These are phyloP conservation scores for Leishmania tropica DNA, from an alignment of 208 protist genomes.

Conservation along the genomic window DNA sequence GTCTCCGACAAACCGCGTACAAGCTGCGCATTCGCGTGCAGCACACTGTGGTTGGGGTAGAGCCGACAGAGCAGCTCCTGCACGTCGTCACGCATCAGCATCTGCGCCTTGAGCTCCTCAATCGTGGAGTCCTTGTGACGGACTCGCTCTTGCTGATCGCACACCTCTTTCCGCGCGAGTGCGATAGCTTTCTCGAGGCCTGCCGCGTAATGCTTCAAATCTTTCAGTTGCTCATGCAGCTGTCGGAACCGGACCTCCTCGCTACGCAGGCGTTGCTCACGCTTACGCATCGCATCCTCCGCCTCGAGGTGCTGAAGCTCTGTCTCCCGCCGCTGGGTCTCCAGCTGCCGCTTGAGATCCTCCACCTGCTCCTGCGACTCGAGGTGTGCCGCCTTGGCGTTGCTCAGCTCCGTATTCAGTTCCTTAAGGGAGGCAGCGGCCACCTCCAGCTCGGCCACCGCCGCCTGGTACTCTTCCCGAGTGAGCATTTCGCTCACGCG, in stretches of 20 bases:
- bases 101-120: conserved; percentile 30
- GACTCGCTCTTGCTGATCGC: conserved; percentile 6
- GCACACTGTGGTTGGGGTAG: conserved; percentile 58
- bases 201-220: conserved; percentile 22
- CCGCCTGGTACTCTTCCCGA: conserved; percentile 46
- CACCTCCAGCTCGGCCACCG: conserved; percentile 40
- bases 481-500: conserved; percentile 48
- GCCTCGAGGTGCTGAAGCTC: conserved; percentile 8
- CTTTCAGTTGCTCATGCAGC: conserved; percentile 15
- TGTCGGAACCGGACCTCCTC: conserved; percentile 17
- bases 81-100: conserved; percentile 46
- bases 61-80: conserved; percentile 55
- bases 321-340: conserved; percentile 17
- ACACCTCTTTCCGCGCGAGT: conserved; percentile 14
- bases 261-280: conserved; percentile 13
- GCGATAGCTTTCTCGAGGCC: conserved; percentile 23
- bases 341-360: conserved; percentile 25
- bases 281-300: conserved; percentile 13
- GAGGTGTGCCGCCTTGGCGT: conserved; percentile 18
- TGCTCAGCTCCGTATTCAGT: conserved; percentile 38
- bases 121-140: conserved; percentile 13
- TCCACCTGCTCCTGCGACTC: conserved; percentile 18
- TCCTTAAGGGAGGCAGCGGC: conserved; percentile 23
- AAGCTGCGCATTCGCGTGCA: conserved; percentile 37
- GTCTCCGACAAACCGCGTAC: conserved; percentile 17